Evolutionary conservation across 2,329 filamentous ascomycete genomes (phyloP), one percentile per base, ranked within the genome.

Genomic region (Penicillium sp.): DNA sequence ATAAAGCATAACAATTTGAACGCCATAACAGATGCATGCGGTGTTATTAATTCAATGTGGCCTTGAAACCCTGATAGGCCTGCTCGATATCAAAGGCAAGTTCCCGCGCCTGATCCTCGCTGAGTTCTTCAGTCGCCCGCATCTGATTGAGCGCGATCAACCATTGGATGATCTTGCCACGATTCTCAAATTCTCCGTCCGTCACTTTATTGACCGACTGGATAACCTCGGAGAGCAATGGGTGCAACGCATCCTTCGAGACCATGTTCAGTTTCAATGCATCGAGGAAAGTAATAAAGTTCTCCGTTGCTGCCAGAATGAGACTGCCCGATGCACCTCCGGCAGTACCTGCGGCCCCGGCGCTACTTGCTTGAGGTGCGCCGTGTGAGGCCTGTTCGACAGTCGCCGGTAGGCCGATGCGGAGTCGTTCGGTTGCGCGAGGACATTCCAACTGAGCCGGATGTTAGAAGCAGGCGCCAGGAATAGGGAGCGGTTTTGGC

Each of bases 111-210:
- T 97, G 92, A 59, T 94, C 88, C 70, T 96, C 90, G 67, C 85
- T 89, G 67, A 99, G 77, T 75, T 96, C 92, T 71, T 98, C 93
- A 1, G 92, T 92, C 8, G 93, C 95, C 72, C 91, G 91, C 95
- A 99, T 98, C 78, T 97, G 93, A 74, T 99, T 99, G 64, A 99
- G 82, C 6, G 91, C 90, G 70, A 99, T 99, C 66, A 99, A 83
- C 95, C 95, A 99, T 75, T 97, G 93, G 58, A 99, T 92, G 69
- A 99, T 98, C 83, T 98, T 98, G 69, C 91, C 92, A 67, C 96
- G 89, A 73, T 89, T 93, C 67, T 98, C 93, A 74, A 99, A 99
- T 70, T 98, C 94, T 63, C 89, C 86, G 74, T 96, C 92, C 3
- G 94, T 97, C 64, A 99, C 95, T 72, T 96, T 95, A 78, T 98